Evolutionary conservation across 345 rosid species (phyloP), one percentile per base, ranked within the genome.

Genomic region (Citrus australasica): DNA sequence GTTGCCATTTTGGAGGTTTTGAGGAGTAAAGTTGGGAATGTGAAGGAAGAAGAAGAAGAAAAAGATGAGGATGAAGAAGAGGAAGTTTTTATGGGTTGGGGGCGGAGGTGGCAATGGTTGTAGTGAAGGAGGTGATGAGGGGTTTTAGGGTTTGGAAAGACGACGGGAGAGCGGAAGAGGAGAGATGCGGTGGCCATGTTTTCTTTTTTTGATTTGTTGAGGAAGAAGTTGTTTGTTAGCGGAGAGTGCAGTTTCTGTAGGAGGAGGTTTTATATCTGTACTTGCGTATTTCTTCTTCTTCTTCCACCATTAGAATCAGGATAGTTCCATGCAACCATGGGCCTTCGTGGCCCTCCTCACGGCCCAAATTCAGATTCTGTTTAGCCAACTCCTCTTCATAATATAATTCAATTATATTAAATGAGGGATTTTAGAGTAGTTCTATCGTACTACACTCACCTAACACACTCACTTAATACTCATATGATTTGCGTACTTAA

Each of bases 221-320:
- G 63, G 84, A 68, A 46, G 42, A 4, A 5, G 19, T 16, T 5
- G 58, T 53, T 53, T 5, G 55, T 55, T 51, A 32, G 25, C n/a
- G 38, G 69, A 24, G 64, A 10, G 63, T 72, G 55, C 5, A 48
- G 38, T 30, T 51, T 30, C 25, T 10, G 78, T 77, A 22, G 86
- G 55, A 46, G 88, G 33, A 5, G 22, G 58, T 17, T 53, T 53
- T 17, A 4, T 53, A 2, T 53, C 19, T 53, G 58, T 53, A 5
- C 2, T 53, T 17, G 58, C 22, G 22, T 53, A 6, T 53, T 53
- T 6, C 58, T 5, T 53, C 22, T 51, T 51, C 21, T 53, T 53
- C 7, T 53, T 17, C 7, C 7, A 5, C 7, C 7, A 16, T 53
- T 53, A 0, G 58, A 53, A 53, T 17, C 22, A 53, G 6, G 58